phyloP scores from a whole-genome alignment of 805 yeast species.

The Candida germanica region DNA sequence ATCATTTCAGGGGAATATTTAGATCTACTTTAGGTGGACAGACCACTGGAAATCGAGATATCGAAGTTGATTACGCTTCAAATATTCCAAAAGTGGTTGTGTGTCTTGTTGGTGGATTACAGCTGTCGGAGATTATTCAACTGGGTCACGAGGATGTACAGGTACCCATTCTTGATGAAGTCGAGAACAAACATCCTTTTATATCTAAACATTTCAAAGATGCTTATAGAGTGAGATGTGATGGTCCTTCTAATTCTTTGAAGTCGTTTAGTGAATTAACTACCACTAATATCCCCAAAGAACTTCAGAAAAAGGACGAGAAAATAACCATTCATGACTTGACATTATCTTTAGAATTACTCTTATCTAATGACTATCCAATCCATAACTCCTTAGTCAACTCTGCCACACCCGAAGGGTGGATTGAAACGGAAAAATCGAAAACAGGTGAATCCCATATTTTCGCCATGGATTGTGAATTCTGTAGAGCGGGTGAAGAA shows the following conservation, averaged over 20 bases:
- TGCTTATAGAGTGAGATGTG: constrained; percentile 52
- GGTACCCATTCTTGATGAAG: constrained; percentile 1
- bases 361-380: constrained; percentile 56
- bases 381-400: constrained; percentile 31
- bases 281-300: constrained; percentile 51
- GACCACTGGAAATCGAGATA: background rate
- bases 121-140: too few species aligned
- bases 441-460: constrained; percentile 60
- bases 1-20: background rate
- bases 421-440: constrained; percentile 41
- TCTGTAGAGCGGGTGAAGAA: constrained; percentile 67
- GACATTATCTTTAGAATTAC: constrained; percentile 45
- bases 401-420: constrained; percentile 6
- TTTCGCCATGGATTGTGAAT: constrained; percentile 91
- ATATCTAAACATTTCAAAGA: constrained; percentile 38
- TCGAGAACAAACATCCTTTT: constrained; percentile 23
- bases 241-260: constrained; percentile 61
- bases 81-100: constrained; percentile 4
- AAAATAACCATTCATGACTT: constrained; percentile 51
- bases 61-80: background rate
- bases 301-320: constrained; percentile 28
- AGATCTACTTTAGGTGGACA: background rate
- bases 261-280: constrained; percentile 56
- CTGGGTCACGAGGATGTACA: too few species aligned
- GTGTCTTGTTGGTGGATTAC: constrained; percentile 62